Percentiles rank a stretch among this genome's conserved stretches.
Conservation (phyloP, 495 filamentous ascomycete genomes). For the Aspergillus indologenus region DNA sequence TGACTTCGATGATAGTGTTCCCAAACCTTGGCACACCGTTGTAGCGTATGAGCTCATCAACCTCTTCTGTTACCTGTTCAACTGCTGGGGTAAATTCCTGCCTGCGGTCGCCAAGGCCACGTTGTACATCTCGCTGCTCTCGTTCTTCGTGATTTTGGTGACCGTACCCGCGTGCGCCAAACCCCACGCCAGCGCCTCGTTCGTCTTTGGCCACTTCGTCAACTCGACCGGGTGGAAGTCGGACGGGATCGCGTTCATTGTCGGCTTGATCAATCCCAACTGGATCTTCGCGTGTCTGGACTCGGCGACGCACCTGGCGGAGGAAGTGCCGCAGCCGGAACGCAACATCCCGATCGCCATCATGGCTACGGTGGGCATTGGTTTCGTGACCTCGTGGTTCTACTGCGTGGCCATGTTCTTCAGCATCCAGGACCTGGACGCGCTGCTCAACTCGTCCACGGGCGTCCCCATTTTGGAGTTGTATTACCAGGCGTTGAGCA, state of each 20-base stretch:
- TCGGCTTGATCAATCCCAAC: constrained; percentile 60
- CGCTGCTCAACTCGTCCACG: constrained; percentile 47
- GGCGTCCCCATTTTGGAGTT: constrained; percentile 56
- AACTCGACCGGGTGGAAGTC: constrained; percentile 61
- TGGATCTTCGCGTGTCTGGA: constrained; percentile 62
- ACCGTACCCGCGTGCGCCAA: constrained; percentile 53
- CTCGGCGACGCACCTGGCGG: constrained; percentile 60
- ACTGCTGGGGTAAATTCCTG: constrained; percentile 53
- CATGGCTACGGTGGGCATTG: constrained; percentile 57
- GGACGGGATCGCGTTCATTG: constrained; percentile 62
- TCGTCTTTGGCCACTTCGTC: constrained; percentile 60
- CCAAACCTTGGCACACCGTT: constrained; percentile 55
- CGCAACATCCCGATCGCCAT: constrained; percentile 50
- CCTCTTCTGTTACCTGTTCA: constrained; percentile 56
- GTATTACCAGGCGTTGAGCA: constrained; percentile 53
- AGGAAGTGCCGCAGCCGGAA: constrained; percentile 54
- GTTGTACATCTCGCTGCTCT: constrained; percentile 51
- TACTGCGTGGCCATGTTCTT: constrained; percentile 60
- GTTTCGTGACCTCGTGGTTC: constrained; percentile 55
- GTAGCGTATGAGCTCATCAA: constrained; percentile 53
- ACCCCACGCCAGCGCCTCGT: constrained; percentile 51
- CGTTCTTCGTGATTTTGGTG: constrained; percentile 53
- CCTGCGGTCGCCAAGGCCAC: constrained; percentile 48
- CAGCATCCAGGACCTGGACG: constrained; percentile 49
- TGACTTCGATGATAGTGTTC: constrained; percentile 32